These are phyloP conservation scores for Dictyostelium firmibasis DNA, from an alignment of 78 protist species.

Conservation along the genomic window DNA sequence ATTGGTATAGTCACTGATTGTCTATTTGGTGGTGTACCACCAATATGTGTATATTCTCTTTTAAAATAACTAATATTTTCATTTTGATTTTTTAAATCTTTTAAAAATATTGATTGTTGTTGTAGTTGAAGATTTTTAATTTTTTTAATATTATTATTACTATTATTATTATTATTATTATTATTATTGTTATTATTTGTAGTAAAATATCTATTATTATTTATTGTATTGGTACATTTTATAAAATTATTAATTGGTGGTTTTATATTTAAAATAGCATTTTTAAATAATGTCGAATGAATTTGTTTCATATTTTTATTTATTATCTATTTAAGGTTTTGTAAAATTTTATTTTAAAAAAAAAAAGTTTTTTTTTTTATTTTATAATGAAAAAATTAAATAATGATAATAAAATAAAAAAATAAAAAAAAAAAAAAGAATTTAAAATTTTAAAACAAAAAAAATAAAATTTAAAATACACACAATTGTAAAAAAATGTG, in stretches of 20 bases:
- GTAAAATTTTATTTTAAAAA: neutral
- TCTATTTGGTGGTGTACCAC: constrained; percentile 4
- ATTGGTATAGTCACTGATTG: neutral
- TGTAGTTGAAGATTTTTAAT: neutral
- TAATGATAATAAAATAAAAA: no score
- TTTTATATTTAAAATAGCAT: neutral
- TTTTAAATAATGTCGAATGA: neutral
- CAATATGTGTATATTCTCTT: neutral
- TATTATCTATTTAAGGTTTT: neutral
- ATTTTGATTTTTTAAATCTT: neutral
- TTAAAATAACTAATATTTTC: neutral
- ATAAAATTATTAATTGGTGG: neutral
- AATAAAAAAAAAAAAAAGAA: no score
- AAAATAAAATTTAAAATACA: no score
- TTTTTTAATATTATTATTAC: neutral
- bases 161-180: neutral
- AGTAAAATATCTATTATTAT: neutral
- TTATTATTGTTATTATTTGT: neutral
- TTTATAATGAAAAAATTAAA: no score
- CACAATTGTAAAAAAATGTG: no score
- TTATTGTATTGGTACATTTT: neutral
- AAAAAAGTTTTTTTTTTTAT: neutral
- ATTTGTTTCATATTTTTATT: neutral
- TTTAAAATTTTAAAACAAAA: no score
- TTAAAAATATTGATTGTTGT: neutral